phyloP scores from a whole-genome alignment of 352 stramenopile genomes.

The Phytophthora ohioensis region DNA sequence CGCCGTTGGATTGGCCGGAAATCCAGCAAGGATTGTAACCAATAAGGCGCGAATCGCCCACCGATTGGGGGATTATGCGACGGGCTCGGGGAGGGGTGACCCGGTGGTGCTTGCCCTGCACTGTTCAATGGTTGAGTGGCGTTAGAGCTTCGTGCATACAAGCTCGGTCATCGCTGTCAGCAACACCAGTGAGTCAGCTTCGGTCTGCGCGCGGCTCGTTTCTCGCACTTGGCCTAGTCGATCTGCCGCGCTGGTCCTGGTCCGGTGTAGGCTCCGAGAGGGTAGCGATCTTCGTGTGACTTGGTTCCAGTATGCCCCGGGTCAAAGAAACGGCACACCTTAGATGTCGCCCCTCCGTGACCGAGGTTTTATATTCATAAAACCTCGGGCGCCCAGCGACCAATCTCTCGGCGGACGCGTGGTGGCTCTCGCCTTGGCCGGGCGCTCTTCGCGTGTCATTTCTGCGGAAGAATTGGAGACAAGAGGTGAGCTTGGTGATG shows the following conservation, averaged over 20 bases:
- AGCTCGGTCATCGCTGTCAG: too few species aligned
- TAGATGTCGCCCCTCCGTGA: constrained; percentile 44
- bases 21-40: constrained; percentile 5
- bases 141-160: too few species aligned
- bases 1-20: constrained; percentile 26
- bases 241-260: neutral
- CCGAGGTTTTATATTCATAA: constrained; percentile 42
- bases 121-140: too few species aligned
- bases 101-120: neutral
- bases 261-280: neutral
- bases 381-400: constrained; percentile 41
- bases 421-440: neutral
- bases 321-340: constrained; percentile 29
- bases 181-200: constrained; percentile 3
- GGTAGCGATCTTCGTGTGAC: constrained; percentile 11
- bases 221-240: constrained; percentile 30
- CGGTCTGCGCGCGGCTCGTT: constrained; percentile 1
- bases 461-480: constrained; percentile 51
- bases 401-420: constrained; percentile 42
- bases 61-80: constrained; percentile 27
- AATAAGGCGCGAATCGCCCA: constrained; percentile 13
- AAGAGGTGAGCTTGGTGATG: constrained; percentile 36
- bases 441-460: constrained; percentile 47
- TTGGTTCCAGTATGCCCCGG: constrained; percentile 13
- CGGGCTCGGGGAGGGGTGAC: constrained; percentile 33